These are phyloP conservation scores for Fusarium pseudograminearum DNA, from an alignment of 2,329 filamentous ascomycete genomes.

Conservation along the genomic window DNA sequence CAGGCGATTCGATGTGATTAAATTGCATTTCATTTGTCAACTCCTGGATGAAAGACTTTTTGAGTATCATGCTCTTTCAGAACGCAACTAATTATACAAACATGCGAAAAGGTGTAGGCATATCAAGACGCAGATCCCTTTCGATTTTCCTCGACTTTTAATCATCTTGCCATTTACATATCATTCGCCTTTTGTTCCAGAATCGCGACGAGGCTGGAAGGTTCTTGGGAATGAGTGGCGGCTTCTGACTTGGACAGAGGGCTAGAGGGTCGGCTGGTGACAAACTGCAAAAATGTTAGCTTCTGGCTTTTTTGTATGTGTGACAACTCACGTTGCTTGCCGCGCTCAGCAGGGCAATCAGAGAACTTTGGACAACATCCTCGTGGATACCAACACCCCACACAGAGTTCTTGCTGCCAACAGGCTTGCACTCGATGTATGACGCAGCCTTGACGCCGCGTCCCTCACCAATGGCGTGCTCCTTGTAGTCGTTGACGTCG, in stretches of 20 bases:
- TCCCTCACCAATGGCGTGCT: slow-evolving; percentile 86
- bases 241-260: slow-evolving; percentile 17
- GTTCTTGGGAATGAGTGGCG: slow-evolving; percentile 7
- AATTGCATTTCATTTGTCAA: neutral
- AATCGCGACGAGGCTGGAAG: slow-evolving; percentile 22
- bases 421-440: slow-evolving; percentile 88
- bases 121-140: neutral
- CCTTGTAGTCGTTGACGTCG: slow-evolving; percentile 95
- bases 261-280: slow-evolving; percentile 27
- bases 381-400: slow-evolving; percentile 95
- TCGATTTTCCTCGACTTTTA: neutral
- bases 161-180: slow-evolving; percentile 7
- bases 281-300: slow-evolving; percentile 15
- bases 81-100: slow-evolving; percentile 18
- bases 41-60: neutral
- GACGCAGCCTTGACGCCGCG: slow-evolving; percentile 91
- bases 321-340: slow-evolving; percentile 79
- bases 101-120: neutral
- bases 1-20: neutral
- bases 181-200: slow-evolving; percentile 34
- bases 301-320: rapidly evolving
- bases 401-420: slow-evolving; percentile 75
- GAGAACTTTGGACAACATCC: slow-evolving; percentile 86
- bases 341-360: slow-evolving; percentile 86
- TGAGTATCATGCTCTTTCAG: neutral